Evolutionary conservation across 805 yeast species (phyloP).

Genomic region (Myxozyma neotropica): DNA sequence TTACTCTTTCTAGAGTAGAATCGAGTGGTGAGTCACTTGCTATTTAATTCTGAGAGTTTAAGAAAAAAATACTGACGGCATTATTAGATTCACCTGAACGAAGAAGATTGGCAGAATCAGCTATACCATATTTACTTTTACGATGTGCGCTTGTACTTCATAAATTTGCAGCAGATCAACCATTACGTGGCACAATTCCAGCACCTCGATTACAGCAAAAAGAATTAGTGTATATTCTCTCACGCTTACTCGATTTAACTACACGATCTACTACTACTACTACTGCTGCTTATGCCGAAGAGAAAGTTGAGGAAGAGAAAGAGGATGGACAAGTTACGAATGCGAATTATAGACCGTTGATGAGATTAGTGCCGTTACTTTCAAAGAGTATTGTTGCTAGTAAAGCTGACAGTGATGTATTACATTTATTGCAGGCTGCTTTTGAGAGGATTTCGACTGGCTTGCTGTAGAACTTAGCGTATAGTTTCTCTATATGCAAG

Average conservation of each 20-base stretch:
- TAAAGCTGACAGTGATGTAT: conserved; percentile 23
- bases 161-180: conserved; percentile 64
- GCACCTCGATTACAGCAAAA: conserved; percentile 62
- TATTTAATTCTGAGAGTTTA: not conserved
- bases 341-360: conserved; percentile 25
- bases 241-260: conserved; percentile 21
- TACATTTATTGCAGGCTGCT: conserved; percentile 26
- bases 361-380: conserved; percentile 29
- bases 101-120: conserved; percentile 35
- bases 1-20: conserved; percentile 45
- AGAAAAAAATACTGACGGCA: not conserved
- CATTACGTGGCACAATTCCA: conserved; percentile 63
- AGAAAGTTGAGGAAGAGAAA: conserved; percentile 1
- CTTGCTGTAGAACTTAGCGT: not conserved
- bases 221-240: conserved; percentile 53
- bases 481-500: too few relatives aligned
- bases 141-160: conserved; percentile 64
- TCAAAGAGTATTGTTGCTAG: conserved; percentile 32
- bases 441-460: conserved; percentile 31
- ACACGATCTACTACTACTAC: not conserved
- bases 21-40: conserved; percentile 3
- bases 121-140: conserved; percentile 55
- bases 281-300: not conserved
- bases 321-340: not conserved
- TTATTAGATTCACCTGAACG: conserved; percentile 14